Base-by-base conservation (phyloP, 2,329 filamentous ascomycete genomes). In the Hypoxylon sp. region DNA sequence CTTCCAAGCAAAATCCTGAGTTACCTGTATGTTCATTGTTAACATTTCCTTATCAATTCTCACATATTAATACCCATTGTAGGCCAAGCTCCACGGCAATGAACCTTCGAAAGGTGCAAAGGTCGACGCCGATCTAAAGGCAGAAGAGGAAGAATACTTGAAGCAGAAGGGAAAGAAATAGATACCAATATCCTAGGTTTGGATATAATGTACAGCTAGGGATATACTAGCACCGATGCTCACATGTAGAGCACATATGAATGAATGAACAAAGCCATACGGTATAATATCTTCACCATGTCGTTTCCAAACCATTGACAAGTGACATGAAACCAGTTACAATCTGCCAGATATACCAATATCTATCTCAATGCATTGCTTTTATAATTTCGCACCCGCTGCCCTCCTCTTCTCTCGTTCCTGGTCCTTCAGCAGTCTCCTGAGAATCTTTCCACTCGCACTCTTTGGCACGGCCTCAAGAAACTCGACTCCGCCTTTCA, bases 41-140 rank as follows among this genome's bases (percentile, higher is more conserved):
- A 30, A 42, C 9, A 17, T 13, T n/a, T 9, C 29, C 72, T 3
- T 7, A 12, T 7, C 7, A 12, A 23, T 13, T 5, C 2, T 12
- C 4, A 4, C 26, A 20, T 15, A 41, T 55, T 9, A 5, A 49
- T 23, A 19, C 13, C 12, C 12, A 17, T 9, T 7, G 25, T 31
- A 81, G 82, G 88, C 87, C 46, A 80, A 73, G 61, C 67, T 78
- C 58, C 87, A 91, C 66, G 87, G 87, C 53, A 91, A 91, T 67
- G 79, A 90, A 73, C 88, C 88, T 2, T 88, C 83, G 13, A 82
- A 77, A 65, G 88, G 88, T 12, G 88, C 88, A 16, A 81, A 88
- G 77, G 79, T 90, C 49, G 88, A 91, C 69, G 81, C 88, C 50
- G 68, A 88, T 71, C 61, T 91, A 35, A 75, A 81, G 65, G 80